A percentile compares a stretch with the other conserved stretches of the same genome.
Evolutionary conservation across 306 rosid genomes (phyloP).

Genomic region (Pachyrhizus erosus): DNA sequence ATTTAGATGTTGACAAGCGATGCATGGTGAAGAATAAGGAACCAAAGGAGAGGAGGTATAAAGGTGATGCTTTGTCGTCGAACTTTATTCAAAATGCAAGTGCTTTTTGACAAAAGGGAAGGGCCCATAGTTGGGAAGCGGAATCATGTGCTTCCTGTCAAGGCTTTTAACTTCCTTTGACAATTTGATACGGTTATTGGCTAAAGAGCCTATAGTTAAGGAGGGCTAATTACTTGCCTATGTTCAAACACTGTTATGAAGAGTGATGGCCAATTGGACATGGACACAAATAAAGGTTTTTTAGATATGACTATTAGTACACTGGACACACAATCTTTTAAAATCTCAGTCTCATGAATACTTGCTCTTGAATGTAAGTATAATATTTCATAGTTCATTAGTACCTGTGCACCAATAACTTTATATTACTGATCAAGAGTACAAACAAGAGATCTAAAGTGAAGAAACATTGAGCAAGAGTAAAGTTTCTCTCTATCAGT

Average conservation of each 20-base stretch:
- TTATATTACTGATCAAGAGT: neutral
- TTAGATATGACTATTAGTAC: neutral
- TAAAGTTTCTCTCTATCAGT: neutral
- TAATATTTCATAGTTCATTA: neutral
- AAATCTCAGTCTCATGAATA: slow-evolving; percentile 6
- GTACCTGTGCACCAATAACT: neutral
- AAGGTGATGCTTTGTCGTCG: slow-evolving; percentile 65
- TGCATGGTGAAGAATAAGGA: slow-evolving; percentile 51
- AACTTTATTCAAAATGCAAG: slow-evolving; percentile 69
- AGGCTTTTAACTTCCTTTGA: slow-evolving; percentile 42
- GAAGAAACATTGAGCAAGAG: neutral
- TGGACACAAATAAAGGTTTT: neutral
- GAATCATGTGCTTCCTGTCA: slow-evolving; percentile 70
- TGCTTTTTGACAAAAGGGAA: slow-evolving; percentile 61
- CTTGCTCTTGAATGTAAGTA: neutral
- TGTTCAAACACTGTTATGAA: slow-evolving; percentile 26
- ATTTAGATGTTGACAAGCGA: slow-evolving; percentile 51
- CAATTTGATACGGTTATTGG: neutral
- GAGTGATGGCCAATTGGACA: neutral
- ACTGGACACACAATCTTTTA: neutral
- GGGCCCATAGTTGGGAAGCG: slow-evolving; percentile 46
- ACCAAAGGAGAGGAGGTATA: slow-evolving; percentile 42
- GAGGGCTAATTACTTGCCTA: slow-evolving; percentile 17
- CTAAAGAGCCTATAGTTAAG: slow-evolving; percentile 3
- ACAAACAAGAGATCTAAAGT: slow-evolving; percentile 12